phyloP scores from a whole-genome alignment of 2,329 filamentous ascomycete genomes.

The Cordyceps cicadae region DNA sequence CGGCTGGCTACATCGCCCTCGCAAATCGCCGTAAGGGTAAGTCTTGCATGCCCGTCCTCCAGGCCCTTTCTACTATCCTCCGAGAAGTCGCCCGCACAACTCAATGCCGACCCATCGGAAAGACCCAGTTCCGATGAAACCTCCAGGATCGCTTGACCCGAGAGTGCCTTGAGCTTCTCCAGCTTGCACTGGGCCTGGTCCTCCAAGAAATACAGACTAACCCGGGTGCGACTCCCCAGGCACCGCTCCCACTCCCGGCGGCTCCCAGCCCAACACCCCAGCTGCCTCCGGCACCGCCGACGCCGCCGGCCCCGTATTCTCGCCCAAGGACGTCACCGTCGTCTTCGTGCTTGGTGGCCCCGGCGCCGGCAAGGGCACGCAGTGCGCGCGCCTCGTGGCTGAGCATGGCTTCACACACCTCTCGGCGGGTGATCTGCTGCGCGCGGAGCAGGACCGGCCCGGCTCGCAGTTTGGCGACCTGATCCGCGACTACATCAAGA shows the following conservation, averaged over 20 bases:
- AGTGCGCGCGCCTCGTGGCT: slow-evolving; percentile 79
- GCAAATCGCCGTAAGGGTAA: slow-evolving; percentile 42
- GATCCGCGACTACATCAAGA: slow-evolving; percentile 88
- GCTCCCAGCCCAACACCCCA: slow-evolving; percentile 32
- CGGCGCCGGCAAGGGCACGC: slow-evolving; percentile 92
- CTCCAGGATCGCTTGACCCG: background rate
- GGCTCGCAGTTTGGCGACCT: slow-evolving; percentile 85
- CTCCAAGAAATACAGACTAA: background rate
- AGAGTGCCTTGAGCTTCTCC: background rate
- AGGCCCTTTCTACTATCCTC: background rate
- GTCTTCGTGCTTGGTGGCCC: slow-evolving; percentile 95
- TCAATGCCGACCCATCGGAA: background rate
- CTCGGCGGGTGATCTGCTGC: slow-evolving; percentile 84
- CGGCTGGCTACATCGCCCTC: slow-evolving; percentile 41
- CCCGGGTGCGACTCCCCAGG: background rate
- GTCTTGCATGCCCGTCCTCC: slow-evolving; percentile 14
- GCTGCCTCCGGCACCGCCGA: slow-evolving; percentile 33
- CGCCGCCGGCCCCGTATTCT: slow-evolving; percentile 57
- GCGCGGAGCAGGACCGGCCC: slow-evolving; percentile 81
- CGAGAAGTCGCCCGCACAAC: background rate
- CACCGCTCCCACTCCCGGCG: slow-evolving; percentile 19
- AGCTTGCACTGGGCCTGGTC: background rate
- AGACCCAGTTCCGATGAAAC: background rate
- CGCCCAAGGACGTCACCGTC: slow-evolving; percentile 70
- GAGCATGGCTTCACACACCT: slow-evolving; percentile 91